Conservation (phyloP, 352 stramenopile species). For the Phytophthora megakarya region DNA sequence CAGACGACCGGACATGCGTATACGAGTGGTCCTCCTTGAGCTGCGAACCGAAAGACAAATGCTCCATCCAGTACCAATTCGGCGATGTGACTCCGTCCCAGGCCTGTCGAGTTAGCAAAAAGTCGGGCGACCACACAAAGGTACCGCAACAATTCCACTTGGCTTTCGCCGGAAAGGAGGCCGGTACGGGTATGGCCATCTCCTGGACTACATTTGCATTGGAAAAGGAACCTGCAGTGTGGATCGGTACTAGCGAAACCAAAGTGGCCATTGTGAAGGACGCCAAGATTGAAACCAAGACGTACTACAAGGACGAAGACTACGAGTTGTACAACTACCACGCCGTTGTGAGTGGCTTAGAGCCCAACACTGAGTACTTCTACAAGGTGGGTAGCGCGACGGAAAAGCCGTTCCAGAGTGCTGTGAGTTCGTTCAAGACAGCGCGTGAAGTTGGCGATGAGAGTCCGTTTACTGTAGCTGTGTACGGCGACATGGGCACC, state of each 20-base stretch:
- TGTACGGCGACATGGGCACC: slow-evolving; percentile 49
- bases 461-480: slow-evolving; percentile 36
- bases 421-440: slow-evolving; percentile 54
- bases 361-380: slow-evolving; percentile 37
- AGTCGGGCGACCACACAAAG: slow-evolving; percentile 24
- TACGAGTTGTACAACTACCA: slow-evolving; percentile 50
- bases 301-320: slow-evolving; percentile 50
- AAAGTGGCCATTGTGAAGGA: slow-evolving; percentile 25
- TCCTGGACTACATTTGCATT: slow-evolving; percentile 47
- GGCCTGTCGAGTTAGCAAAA: slow-evolving; percentile 47
- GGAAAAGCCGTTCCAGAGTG: slow-evolving; percentile 23
- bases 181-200: slow-evolving; percentile 36
- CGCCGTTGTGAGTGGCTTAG: slow-evolving; percentile 22
- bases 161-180: slow-evolving; percentile 43
- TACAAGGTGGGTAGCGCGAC: slow-evolving; percentile 28
- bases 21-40: slow-evolving; percentile 40
- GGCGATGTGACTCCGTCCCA: slow-evolving; percentile 52
- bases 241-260: slow-evolving; percentile 33
- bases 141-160: slow-evolving; percentile 58
- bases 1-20: slow-evolving; percentile 46
- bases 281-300: slow-evolving; percentile 32
- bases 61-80: slow-evolving; percentile 47
- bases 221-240: slow-evolving; percentile 41
- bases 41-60: slow-evolving; percentile 33
- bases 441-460: slow-evolving; percentile 35